These are phyloP conservation scores for Juglanconis sp. DNA, from an alignment of 2,329 filamentous ascomycete genomes.

Conservation along the genomic window DNA sequence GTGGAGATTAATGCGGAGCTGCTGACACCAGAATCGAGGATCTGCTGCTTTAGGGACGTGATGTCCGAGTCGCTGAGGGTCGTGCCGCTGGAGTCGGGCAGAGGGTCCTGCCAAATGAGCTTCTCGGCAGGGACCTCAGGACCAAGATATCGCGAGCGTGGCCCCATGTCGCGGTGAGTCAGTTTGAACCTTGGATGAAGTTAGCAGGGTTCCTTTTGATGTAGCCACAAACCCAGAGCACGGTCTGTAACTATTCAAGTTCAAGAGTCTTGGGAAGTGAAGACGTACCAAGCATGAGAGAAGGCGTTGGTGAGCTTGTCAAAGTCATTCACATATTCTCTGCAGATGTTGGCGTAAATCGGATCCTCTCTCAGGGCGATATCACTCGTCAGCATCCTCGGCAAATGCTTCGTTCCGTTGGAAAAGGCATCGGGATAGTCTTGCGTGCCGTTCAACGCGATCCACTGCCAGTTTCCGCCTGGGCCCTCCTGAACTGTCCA, in stretches of 20 bases:
- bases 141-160: conserved; percentile 66
- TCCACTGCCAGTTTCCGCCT: conserved; percentile 70
- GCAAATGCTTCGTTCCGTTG: conserved; percentile 62
- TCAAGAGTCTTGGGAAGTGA: not conserved
- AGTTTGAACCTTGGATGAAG: conserved; percentile 51
- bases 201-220: not conserved
- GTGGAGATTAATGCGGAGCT: conserved; percentile 60
- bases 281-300: conserved; percentile 56
- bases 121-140: conserved; percentile 70
- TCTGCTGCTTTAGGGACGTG: conserved; percentile 63
- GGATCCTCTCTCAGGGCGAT: conserved; percentile 66
- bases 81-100: conserved; percentile 57
- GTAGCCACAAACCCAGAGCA: not conserved
- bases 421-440: conserved; percentile 69
- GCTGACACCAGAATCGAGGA: conserved; percentile 60
- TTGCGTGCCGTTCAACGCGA: conserved; percentile 60
- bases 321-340: conserved; percentile 63
- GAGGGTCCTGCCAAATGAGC: conserved; percentile 72
- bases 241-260: not conserved
- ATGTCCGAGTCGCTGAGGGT: conserved; percentile 62
- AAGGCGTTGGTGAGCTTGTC: conserved; percentile 66
- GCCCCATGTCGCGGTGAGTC: conserved; percentile 75
- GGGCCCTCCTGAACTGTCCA: conserved; percentile 71
- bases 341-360: conserved; percentile 67
- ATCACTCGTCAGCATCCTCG: conserved; percentile 71